These are phyloP conservation scores for Exophiala sp. DNA, from an alignment of 2,329 filamentous ascomycete species.

Conservation along the genomic window DNA sequence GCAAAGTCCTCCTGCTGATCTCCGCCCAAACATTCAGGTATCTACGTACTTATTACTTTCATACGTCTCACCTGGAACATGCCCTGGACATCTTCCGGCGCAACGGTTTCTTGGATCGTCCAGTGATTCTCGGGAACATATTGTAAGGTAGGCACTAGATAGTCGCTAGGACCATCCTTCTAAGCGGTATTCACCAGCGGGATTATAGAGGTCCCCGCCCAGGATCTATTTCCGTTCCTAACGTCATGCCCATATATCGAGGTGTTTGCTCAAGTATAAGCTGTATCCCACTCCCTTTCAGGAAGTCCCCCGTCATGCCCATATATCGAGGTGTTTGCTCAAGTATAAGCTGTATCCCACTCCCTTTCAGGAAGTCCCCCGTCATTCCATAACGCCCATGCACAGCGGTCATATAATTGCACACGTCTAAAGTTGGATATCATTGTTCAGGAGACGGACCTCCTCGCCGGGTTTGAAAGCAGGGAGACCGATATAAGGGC, in stretches of 20 bases:
- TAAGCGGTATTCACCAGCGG: too few species aligned
- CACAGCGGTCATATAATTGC: conserved; percentile 2
- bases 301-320: neutral
- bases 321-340: too few species aligned
- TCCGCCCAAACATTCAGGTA: neutral
- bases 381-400: conserved; percentile 16
- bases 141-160: too few species aligned
- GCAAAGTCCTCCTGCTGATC: neutral
- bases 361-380: neutral
- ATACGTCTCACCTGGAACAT: neutral
- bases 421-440: conserved; percentile 58
- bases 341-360: neutral
- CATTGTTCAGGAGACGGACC: conserved; percentile 77
- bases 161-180: too few species aligned
- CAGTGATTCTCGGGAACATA: too few species aligned
- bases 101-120: too few species aligned
- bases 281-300: neutral
- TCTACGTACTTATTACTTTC: neutral
- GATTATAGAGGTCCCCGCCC: neutral
- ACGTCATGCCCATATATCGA: neutral
- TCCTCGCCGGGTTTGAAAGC: conserved; percentile 97
- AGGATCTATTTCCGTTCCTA: neutral
- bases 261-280: neutral
- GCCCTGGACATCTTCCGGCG: neutral
- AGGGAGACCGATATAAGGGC: conserved; percentile 84